phyloP scores from a whole-genome alignment of 495 filamentous ascomycete species.

The Penicillium taxi region DNA sequence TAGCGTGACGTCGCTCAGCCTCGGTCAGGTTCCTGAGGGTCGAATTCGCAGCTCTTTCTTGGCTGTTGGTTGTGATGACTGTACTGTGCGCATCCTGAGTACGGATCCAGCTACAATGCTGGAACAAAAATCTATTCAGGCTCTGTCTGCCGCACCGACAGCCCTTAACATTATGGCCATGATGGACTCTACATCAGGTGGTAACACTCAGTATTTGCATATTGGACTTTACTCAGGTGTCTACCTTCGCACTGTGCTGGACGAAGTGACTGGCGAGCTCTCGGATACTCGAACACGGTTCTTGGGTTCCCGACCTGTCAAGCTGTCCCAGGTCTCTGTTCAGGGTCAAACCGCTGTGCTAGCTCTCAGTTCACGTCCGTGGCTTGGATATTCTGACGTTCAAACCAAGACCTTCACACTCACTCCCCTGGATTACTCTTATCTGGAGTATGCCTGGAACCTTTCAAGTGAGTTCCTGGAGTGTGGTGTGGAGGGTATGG shows the following conservation, averaged over 20 bases:
- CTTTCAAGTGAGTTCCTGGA: constrained; percentile 92
- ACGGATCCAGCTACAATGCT: constrained; percentile 84
- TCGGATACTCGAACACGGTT: constrained; percentile 92
- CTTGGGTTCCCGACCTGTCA: constrained; percentile 79
- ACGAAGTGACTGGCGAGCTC: constrained; percentile 89
- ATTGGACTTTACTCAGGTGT: constrained; percentile 94
- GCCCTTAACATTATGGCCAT: constrained; percentile 89
- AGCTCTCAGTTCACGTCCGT: constrained; percentile 81
- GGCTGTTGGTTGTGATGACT: constrained; percentile 94
- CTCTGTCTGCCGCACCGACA: constrained; percentile 80
- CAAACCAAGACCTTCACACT: constrained; percentile 80
- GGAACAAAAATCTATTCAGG: constrained; percentile 89
- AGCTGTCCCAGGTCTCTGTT: constrained; percentile 78
- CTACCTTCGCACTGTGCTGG: constrained; percentile 86
- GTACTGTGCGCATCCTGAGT: constrained; percentile 85
- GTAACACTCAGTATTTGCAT: constrained; percentile 81
- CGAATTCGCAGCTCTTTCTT: constrained; percentile 77
- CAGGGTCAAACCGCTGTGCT: constrained; percentile 81
- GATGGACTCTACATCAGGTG: constrained; percentile 75
- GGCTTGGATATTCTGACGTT: constrained; percentile 84
- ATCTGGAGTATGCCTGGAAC: constrained; percentile 90
- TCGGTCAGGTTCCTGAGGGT: constrained; percentile 91
- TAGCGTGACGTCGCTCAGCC: constrained; percentile 86
- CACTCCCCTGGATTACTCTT: constrained; percentile 78
- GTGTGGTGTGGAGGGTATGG: constrained; percentile 91